Evolutionary conservation across 176 grass and related monocot genomes (phyloP).

Genomic region (Eremochloa ophiuroides): DNA sequence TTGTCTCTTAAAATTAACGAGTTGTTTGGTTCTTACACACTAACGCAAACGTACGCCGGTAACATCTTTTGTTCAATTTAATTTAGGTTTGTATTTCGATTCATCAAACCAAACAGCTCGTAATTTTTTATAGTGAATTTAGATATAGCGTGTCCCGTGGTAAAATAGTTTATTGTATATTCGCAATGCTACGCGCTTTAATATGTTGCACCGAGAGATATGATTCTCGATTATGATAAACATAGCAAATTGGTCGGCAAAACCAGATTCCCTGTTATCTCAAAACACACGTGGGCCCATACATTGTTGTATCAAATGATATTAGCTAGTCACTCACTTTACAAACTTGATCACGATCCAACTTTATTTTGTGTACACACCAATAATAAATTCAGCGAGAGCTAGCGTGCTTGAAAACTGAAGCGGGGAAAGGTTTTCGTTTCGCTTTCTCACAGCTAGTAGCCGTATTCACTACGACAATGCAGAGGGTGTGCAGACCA

Average conservation of each 20-base stretch:
- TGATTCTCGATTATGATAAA: slow-evolving; percentile 20
- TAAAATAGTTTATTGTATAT: background rate
- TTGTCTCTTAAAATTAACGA: too few species aligned
- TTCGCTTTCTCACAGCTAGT: slow-evolving; percentile 25
- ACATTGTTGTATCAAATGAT: background rate
- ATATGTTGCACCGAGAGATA: background rate
- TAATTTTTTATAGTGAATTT: too few species aligned
- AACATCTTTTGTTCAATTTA: too few species aligned
- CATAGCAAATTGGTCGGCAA: background rate
- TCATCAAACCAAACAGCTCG: too few species aligned
- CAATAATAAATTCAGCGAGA: background rate
- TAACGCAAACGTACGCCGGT: too few species aligned
- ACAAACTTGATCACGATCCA: background rate
- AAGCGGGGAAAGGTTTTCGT: background rate
- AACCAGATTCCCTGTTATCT: slow-evolving; percentile 27
- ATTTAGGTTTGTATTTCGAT: too few species aligned
- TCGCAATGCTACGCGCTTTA: background rate
- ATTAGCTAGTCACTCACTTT: slow-evolving; percentile 4
- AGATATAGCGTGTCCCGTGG: background rate
- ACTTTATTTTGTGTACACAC: background rate
- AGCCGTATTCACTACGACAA: slow-evolving; percentile 9
- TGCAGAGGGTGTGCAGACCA: background rate
- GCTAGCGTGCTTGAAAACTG: background rate
- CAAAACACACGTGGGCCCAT: slow-evolving; percentile 3
- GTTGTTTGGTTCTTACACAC: too few species aligned